Evolutionary conservation across 768 basidiomycete species (phyloP).

Genomic region (Pleurotus cornucopiae): DNA sequence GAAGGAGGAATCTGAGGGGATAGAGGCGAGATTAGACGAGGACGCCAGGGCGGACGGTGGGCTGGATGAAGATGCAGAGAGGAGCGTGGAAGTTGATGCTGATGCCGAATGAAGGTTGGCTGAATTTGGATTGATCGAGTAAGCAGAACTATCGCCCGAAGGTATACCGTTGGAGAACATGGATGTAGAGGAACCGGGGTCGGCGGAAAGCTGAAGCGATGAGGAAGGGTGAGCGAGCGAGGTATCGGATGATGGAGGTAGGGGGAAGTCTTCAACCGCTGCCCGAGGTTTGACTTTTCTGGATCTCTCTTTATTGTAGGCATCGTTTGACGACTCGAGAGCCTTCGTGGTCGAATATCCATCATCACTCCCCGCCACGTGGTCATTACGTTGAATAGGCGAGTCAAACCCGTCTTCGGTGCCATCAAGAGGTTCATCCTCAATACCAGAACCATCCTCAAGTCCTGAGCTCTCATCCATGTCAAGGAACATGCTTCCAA

Average conservation of each 20-base stretch:
- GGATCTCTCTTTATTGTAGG: constrained; percentile 12
- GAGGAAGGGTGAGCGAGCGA: constrained; percentile 1
- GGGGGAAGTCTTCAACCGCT: constrained; percentile 48
- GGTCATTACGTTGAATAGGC: not conserved
- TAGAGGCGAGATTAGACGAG: not conserved
- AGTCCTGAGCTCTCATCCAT: constrained; percentile 49
- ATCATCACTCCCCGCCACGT: not conserved
- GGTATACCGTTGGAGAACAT: constrained; percentile 18
- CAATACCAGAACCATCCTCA: constrained; percentile 38
- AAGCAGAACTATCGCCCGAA: not conserved
- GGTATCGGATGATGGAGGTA: constrained; percentile 31
- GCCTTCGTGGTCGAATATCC: not conserved
- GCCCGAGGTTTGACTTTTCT: constrained; percentile 32
- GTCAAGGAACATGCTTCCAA: constrained; percentile 61
- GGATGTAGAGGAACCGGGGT: constrained; percentile 4
- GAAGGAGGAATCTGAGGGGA: constrained; percentile 1
- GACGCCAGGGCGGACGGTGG: not conserved
- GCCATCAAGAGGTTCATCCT: constrained; percentile 29
- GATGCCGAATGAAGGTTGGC: constrained; percentile 2
- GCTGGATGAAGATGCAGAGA: not conserved
- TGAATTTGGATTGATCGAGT: not conserved
- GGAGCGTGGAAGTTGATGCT: not conserved
- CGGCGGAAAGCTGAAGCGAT: not conserved
- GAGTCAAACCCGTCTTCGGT: constrained; percentile 22
- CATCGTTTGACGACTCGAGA: not conserved